Evolutionary conservation across 768 basidiomycete species (phyloP).

Genomic region (Tubosaeta brunneosetosa): DNA sequence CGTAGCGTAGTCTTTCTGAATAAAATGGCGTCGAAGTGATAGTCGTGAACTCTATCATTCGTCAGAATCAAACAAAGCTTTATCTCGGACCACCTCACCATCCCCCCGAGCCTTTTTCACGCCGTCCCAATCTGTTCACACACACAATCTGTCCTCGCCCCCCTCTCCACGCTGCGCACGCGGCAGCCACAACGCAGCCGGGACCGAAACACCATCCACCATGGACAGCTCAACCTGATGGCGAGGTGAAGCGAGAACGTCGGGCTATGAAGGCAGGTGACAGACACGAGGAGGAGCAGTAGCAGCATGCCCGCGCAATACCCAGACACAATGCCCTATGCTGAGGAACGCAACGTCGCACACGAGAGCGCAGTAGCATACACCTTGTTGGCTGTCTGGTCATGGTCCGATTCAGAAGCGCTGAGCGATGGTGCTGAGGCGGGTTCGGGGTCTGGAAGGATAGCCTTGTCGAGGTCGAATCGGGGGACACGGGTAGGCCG

Average conservation of each 20-base stretch:
- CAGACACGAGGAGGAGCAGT: constrained; percentile 71
- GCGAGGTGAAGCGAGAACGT: constrained; percentile 78
- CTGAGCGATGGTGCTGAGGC: constrained; percentile 29
- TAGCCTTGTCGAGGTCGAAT: constrained; percentile 11
- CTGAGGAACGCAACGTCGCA: constrained; percentile 38
- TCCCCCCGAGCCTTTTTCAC: constrained; percentile 71
- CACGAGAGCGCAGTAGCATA: too few relatives aligned
- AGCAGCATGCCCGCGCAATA: constrained; percentile 79
- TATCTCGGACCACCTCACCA: constrained; percentile 72
- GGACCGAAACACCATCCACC: constrained; percentile 87
- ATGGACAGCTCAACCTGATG: constrained; percentile 72
- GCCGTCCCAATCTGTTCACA: constrained; percentile 54
- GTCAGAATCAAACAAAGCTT: constrained; percentile 26
- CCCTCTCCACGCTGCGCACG: constrained; percentile 13
- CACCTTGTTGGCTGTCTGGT: constrained; percentile 49
- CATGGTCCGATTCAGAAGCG: constrained; percentile 5
- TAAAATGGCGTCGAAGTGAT: too few relatives aligned
- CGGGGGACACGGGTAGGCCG: constrained; percentile 14
- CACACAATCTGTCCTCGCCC: constrained; percentile 37
- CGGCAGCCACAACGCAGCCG: constrained; percentile 73
- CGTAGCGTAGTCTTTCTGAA: too few relatives aligned
- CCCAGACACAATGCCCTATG: constrained; percentile 80
- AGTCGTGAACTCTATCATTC: too few relatives aligned
- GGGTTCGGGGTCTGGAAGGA: constrained; percentile 19
- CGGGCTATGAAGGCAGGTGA: constrained; percentile 65